Evolutionary conservation across 345 rosid species (phyloP).

Genomic region (Eucalyptus decipiens): DNA sequence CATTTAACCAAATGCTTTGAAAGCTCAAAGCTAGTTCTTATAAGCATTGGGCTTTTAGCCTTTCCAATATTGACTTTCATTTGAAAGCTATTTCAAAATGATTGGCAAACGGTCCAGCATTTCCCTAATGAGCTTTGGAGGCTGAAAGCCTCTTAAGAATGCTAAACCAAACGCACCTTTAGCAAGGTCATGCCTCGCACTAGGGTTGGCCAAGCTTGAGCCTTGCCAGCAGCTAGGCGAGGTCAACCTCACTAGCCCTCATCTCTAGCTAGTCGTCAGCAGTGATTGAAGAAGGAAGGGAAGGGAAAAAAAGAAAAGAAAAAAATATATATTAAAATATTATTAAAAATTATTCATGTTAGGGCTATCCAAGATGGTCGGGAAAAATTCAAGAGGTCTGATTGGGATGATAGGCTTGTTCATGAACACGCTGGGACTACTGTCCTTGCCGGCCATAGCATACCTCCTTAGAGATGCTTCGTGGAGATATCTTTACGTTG

Average conservation of each 20-base stretch:
- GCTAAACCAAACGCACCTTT: accelerated
- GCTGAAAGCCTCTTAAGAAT: accelerated
- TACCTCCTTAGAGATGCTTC: constrained; percentile 13
- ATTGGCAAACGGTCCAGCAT: accelerated
- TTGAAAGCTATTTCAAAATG: no score
- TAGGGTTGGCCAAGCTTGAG: no score
- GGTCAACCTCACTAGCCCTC: no score
- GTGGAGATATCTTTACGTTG: constrained; percentile 37
- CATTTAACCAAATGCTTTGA: no score
- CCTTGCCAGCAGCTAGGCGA: accelerated
- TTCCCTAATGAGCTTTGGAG: no score
- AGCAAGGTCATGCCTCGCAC: no score
- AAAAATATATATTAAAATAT: no score
- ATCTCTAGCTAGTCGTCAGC: accelerated
- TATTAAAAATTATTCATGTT: no score
- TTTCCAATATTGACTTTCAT: accelerated
- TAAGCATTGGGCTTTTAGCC: accelerated
- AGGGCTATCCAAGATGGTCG: constrained; percentile 7
- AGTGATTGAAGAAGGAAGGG: no score
- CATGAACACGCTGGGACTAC: constrained; percentile 29
- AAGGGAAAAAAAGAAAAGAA: no score
- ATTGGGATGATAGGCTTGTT: constrained; percentile 31
- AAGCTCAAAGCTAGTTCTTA: no score
- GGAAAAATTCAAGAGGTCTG: constrained; percentile 29
- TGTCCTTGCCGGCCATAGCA: constrained; percentile 38